phyloP scores from a whole-genome alignment of 495 filamentous ascomycete genomes.

The Thermochaetoides thermophila region DNA sequence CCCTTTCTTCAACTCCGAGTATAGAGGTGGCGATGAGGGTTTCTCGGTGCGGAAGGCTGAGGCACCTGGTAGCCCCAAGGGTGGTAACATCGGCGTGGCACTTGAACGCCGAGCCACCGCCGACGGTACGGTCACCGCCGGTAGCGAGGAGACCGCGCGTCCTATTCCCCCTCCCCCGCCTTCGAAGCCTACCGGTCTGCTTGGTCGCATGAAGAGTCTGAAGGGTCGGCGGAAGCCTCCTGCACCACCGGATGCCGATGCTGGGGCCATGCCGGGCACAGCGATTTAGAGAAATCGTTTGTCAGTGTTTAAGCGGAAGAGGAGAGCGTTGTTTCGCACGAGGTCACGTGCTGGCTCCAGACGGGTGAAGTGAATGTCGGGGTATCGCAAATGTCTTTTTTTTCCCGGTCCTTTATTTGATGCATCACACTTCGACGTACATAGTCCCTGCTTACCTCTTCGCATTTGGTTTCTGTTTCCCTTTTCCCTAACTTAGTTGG shows the following conservation, averaged over 20 bases:
- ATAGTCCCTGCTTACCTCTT: too few species aligned
- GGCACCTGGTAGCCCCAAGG: slow-evolving; percentile 35
- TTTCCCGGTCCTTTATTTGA: not conserved
- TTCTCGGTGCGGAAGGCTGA: slow-evolving; percentile 27
- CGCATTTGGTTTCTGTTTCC: not conserved
- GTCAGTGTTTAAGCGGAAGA: not conserved
- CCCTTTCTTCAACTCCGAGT: slow-evolving; percentile 84
- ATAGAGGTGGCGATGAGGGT: slow-evolving; percentile 27
- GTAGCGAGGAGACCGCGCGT: slow-evolving; percentile 18
- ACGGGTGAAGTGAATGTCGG: not conserved
- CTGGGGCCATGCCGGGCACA: slow-evolving; percentile 13
- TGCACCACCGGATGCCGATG: slow-evolving; percentile 13
- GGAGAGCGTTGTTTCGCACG: slow-evolving; percentile 1
- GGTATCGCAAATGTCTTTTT: not conserved
- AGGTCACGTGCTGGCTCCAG: too few species aligned
- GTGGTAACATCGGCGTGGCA: slow-evolving; percentile 23
- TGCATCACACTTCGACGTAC: not conserved
- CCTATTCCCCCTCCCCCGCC: not conserved
- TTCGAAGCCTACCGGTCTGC: slow-evolving; percentile 37
- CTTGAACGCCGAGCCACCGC: slow-evolving; percentile 57
- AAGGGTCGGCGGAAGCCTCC: slow-evolving; percentile 41
- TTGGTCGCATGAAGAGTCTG: slow-evolving; percentile 79
- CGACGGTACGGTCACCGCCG: slow-evolving; percentile 36
- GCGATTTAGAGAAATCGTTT: slow-evolving; percentile 15
- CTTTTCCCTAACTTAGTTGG: too few species aligned